Evolutionary conservation across 805 yeast species (phyloP), one percentile per base, ranked within the genome.

Genomic region (Metschnikowia bowlesiae): DNA sequence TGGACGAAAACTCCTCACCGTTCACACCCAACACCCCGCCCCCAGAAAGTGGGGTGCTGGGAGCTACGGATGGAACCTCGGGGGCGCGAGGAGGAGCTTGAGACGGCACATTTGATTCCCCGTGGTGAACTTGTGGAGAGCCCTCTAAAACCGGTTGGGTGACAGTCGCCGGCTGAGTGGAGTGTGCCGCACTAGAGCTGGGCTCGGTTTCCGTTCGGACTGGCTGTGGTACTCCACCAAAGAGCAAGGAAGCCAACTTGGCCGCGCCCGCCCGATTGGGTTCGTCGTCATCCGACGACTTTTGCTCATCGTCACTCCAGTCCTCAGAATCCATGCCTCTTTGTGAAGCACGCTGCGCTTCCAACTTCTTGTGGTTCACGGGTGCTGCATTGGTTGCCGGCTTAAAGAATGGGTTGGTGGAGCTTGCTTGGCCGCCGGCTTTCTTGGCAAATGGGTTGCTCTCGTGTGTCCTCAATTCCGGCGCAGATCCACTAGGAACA

Each of bases 281-380:
- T 61, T 57, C 74, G 47, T 73, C 78, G 44, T 79, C 83, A 46
- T 77, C 81, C 11, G 78, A 79, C 11, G 70, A 71, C 42, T 63
- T 65, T 16, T 69, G 74, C 28, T 65, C 65, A 4, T 70, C 64
- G 47, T 78, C 81, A 53, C 81, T 81, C 69, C 78, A 78, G 49
- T 70, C 82, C 37, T 68, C 73, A 29, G 62, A 67, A 8, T 69
- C 68, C 39, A 70, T 59, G 4, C 84, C 84, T 65, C 91, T 75
- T 63, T 87, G 92, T 7, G 87, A 80, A 29, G 79, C 81, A 66
- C 94, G 75, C 65, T 86, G 91, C 2, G 84, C 85, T 49, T 82
- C 85, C 30, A 86, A 80, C 52, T 81, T 80, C 53, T 74, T 74
- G 0, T 79, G 69, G 60, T 84, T 88, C 55, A 83, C 68, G 2